Base-by-base conservation (phyloP, 1,284 basidiomycete genomes). In the Sporisorium iseilematis-ciliati region DNA sequence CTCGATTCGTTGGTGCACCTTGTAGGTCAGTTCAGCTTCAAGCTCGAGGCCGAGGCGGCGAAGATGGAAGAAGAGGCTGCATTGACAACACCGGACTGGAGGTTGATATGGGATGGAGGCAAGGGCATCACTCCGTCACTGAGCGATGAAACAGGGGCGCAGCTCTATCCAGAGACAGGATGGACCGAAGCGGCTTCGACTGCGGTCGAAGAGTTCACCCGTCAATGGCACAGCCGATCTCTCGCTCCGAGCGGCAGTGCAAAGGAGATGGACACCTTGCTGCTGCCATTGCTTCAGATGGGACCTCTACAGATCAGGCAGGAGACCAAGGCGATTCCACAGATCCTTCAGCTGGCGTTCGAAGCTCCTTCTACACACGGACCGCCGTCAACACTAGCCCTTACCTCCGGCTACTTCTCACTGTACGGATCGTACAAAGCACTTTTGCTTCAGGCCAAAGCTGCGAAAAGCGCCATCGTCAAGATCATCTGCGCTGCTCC, bases 391-490 rank as follows among this genome's bases (percentile, higher is more conserved):
- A 66, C 43, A 1, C 62, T 85, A 18, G 78, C 77, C 26, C 70
- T 85, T 14, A 99, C 96, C 14, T 94, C 91, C 73, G 96, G 97
- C 16, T 99, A 99, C 86, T 99, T 99, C 82, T 93, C 92, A 7
- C 87, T 98, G 41, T 93, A 92, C 80, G 87, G 89, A 68, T 89
- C 89, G n/a, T 98, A 98, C 86, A 69, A 75, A 26, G 51, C 65
- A 7, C 68, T 78, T 8, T 55, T 83, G 7, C 68, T 79, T 5
- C 65, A 52, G n/a, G 56, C 63, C 11, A 61, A 64, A 43, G 56
- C 59, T 87, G 31, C 56, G 16, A 23, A 48, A 11, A 61, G 45
- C 14, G 60, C 73, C 2, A 56, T 71, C 18, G 49, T 59, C 55
- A 59, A 60, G 42, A 90, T 99, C 61, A 90, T 98, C 3, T 92